Evolutionary conservation across 2,329 filamentous ascomycete genomes (phyloP), one percentile per base, ranked within the genome.

Genomic region (Alternaria triticimaculans): DNA sequence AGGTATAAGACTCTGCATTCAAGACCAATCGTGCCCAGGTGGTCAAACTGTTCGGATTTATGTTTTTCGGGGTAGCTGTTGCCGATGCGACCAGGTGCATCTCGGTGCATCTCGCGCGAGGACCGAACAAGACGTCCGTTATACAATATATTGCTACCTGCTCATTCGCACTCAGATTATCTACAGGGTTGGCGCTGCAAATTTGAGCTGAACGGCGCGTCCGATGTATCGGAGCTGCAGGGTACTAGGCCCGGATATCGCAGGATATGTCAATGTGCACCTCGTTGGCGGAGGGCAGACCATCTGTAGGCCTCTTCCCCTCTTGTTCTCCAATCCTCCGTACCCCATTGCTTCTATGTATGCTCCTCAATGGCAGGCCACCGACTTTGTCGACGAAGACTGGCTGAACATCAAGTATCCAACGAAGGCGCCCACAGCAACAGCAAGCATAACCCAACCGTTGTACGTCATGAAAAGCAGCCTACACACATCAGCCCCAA

Each of bases 391-490:
- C 8, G 90, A 87, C 57, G 89, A 86, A 1, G 89, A 89, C 58
- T 85, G 84, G 60, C 88, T 87, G 82, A 97, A 99, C 48, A 91
- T 73, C 64, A 97, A 78, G 78, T 97, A 97, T 46, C 96, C 96
- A 48, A 97, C 80, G 70, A 96, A 97, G 0, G 95, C 94, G 15
- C 96, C 96, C 10, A 96, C 84, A 1, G 92, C 92, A 15, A 98
- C 94, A 4, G 95, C 88, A 70, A 97, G 82, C 96, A 99, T 99
- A 71, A 99, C 90, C 90, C 92, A 97, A 60, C 96, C 96, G 76
- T 99, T 99, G 83, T 99, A 99, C n/a, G 96, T 99, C 96, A 99
- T 99, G 82, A 99, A 99, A 21, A 99, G 83, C 65, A 99, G 86
- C 96, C 95, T 98, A 63, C n/a, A 58, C 48, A 51, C 57, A 68